Conservation (phyloP, 192 early-diverging fungal species). For the Geosiphon pyriformis region DNA sequence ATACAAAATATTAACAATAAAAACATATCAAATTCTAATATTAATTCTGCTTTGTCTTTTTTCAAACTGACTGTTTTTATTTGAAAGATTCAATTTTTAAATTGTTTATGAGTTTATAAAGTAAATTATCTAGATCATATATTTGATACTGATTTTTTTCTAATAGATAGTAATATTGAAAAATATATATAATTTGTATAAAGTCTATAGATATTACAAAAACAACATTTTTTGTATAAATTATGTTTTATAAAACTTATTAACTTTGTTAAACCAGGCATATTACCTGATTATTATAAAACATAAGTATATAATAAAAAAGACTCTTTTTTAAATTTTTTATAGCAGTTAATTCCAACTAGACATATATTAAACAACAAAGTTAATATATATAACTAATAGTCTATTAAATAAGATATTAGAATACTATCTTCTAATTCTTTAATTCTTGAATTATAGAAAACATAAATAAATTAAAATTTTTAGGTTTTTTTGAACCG, state of each 20-base stretch:
- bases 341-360: not conserved
- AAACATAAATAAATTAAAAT: not conserved
- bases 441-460: not conserved
- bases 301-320: not conserved
- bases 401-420: not conserved
- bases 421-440: conserved; percentile 1
- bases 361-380: not conserved
- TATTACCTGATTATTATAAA: not conserved
- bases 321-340: not conserved
- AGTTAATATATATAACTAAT: not conserved
- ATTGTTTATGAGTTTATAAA: conserved; percentile 1
- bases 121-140: not conserved
- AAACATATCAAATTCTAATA: too few species aligned
- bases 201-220: not conserved
- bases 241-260: conserved; percentile 2
- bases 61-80: not conserved
- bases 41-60: not conserved
- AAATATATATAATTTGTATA: not conserved
- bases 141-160: not conserved
- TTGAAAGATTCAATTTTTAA: too few species aligned
- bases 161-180: not conserved
- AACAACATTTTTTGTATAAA: too few species aligned
- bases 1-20: too few species aligned
- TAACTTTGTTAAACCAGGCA: not conserved
- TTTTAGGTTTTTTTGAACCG: not conserved